These are phyloP conservation scores for Pseudoneurospora amorphoporcata DNA, from an alignment of 495 filamentous ascomycete genomes.

Conservation along the genomic window DNA sequence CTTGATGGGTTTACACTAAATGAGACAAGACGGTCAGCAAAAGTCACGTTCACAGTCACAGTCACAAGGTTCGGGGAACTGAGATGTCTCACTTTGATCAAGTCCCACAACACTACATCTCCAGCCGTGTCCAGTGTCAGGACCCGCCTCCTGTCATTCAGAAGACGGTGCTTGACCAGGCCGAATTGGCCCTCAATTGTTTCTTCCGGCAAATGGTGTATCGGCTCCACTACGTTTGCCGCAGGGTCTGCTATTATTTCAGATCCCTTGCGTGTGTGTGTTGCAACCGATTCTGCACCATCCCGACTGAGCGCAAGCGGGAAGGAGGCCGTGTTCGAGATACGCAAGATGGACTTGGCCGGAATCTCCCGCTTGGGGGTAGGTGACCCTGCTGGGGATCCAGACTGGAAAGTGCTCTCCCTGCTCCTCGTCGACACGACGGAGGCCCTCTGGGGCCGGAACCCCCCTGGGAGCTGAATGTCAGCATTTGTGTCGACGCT, in stretches of 20 bases:
- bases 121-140: constrained; percentile 91
- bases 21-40: constrained; percentile 6
- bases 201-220: constrained; percentile 67
- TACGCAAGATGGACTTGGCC: constrained; percentile 58
- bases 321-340: constrained; percentile 76
- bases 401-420: constrained; percentile 11
- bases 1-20: constrained; percentile 69
- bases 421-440: constrained; percentile 29
- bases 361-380: constrained; percentile 57
- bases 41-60: not conserved
- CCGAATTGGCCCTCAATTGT: constrained; percentile 94
- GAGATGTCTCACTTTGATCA: constrained; percentile 53
- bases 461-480: constrained; percentile 41
- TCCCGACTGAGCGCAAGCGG: constrained; percentile 37
- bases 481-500: constrained; percentile 66
- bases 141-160: constrained; percentile 84
- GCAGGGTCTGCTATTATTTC: constrained; percentile 52
- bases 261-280: constrained; percentile 45
- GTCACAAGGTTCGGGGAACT: constrained; percentile 2
- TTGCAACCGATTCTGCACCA: constrained; percentile 33
- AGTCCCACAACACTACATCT: constrained; percentile 93
- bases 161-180: constrained; percentile 80
- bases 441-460: constrained; percentile 45
- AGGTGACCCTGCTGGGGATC: constrained; percentile 4
- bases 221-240: constrained; percentile 47